These are phyloP conservation scores for Chrysoporthe deuterocubensis DNA, from an alignment of 2,329 filamentous ascomycete species.

Conservation along the genomic window DNA sequence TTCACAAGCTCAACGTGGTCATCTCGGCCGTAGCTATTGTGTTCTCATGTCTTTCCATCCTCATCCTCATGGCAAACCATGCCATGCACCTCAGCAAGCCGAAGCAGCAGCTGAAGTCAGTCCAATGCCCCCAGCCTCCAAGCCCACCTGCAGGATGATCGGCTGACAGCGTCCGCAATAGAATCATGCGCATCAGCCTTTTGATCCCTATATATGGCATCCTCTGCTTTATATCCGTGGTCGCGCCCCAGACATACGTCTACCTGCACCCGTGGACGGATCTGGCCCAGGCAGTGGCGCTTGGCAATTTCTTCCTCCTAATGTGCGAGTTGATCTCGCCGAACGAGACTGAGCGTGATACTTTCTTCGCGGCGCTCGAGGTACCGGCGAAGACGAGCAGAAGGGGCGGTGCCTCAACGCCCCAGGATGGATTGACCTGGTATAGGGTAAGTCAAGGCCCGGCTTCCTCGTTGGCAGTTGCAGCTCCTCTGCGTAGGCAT, in stretches of 20 bases:
- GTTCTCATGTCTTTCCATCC: constrained; percentile 22
- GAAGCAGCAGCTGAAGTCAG: constrained; percentile 43
- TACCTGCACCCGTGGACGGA: constrained; percentile 46
- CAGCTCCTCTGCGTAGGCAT: neutral
- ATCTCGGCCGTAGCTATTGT: constrained; percentile 20
- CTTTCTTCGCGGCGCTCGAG: constrained; percentile 42
- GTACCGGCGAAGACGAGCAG: constrained; percentile 35
- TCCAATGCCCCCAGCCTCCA: neutral
- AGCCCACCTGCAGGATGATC: neutral
- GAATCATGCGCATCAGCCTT: constrained; percentile 45
- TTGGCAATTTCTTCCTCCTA: constrained; percentile 48
- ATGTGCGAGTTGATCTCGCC: constrained; percentile 46
- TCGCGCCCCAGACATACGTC: constrained; percentile 41
- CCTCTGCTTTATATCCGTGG: constrained; percentile 43
- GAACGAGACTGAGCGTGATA: constrained; percentile 37
- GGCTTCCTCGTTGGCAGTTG: neutral
- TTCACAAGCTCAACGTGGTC: constrained; percentile 23
- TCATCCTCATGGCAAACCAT: constrained; percentile 16
- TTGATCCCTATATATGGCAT: constrained; percentile 49
- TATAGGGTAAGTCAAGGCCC: constrained; percentile 30
- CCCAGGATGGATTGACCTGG: constrained; percentile 38
- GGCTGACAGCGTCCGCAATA: neutral
- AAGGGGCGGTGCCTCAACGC: constrained; percentile 17
- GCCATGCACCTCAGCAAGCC: constrained; percentile 43
- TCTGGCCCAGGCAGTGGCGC: constrained; percentile 44